A percentile compares a stretch with the other conserved stretches of the same genome.
These are phyloP conservation scores for Lactuca sativa DNA, from an alignment of 129 eudicot genomes.

Conservation along the genomic window DNA sequence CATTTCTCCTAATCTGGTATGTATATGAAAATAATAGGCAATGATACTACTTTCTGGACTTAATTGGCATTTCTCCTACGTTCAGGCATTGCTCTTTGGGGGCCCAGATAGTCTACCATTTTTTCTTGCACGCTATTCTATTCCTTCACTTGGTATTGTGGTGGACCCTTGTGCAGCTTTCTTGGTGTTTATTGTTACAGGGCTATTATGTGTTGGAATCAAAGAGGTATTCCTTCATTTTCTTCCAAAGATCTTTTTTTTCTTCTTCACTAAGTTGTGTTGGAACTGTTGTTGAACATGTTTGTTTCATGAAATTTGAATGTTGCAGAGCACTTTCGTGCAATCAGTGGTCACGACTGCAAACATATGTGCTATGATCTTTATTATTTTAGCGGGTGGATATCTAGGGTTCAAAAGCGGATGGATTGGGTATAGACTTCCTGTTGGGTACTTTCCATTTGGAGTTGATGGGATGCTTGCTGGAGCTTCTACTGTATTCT, in stretches of 20 bases:
- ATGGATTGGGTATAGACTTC: slow-evolving; percentile 88
- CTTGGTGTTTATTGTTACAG: slow-evolving; percentile 75
- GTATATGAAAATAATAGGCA: neutral
- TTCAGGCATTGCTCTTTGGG: slow-evolving; percentile 89
- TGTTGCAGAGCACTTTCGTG: slow-evolving; percentile 71
- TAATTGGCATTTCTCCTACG: no score
- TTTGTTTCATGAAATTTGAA: slow-evolving; percentile 13
- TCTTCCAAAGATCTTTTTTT: neutral
- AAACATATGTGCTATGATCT: slow-evolving; percentile 79
- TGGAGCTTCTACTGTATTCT: slow-evolving; percentile 97
- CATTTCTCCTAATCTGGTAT: slow-evolving; percentile 87
- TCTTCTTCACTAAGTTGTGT: neutral
- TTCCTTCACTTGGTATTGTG: slow-evolving; percentile 69
- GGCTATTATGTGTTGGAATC: slow-evolving; percentile 82
- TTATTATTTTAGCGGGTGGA: slow-evolving; percentile 88
- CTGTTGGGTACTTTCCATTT: slow-evolving; percentile 86
- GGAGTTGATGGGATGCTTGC: slow-evolving; percentile 97
- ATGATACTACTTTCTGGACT: slow-evolving; percentile 17
- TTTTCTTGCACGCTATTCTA: slow-evolving; percentile 75
- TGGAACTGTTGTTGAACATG: neutral
- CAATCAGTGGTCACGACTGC: slow-evolving; percentile 75
- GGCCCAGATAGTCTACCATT: slow-evolving; percentile 77
- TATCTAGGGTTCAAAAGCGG: slow-evolving; percentile 85
- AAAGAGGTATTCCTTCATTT: slow-evolving; percentile 65
- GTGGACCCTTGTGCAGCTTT: slow-evolving; percentile 97